Evolutionary conservation across 305 asterid species (phyloP), one percentile per base, ranked within the genome.

Genomic region (Andrographis paniculata): DNA sequence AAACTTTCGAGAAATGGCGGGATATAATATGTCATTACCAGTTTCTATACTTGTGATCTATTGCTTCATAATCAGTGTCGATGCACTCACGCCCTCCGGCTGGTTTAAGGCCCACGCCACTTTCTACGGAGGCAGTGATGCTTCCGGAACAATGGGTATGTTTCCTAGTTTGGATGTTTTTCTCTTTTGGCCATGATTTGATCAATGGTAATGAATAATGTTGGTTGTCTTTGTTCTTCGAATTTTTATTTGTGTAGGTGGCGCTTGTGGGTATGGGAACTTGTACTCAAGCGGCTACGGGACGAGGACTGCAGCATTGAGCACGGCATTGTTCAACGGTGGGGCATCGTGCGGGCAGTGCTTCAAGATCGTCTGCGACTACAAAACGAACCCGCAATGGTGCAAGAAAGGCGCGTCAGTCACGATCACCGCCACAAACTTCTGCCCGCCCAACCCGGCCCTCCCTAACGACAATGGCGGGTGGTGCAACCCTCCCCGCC

Each of bases 111-210:
- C 95, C 42, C 75, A 71, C 59, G 97, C 97, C 2, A 87, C 97
- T 16, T 87, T 87, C 71, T 87, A 87, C 20, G 97, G 97, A 10
- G 95, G 95, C 35, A 65, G 84, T 24, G 95, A 84, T 55, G 97
- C 95, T 40, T 78, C 97, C 9, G 97, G 95, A 5, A 87, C 95
- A 42, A 88, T 88, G 97, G 95, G 97, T 84, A 64, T 3, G 27
- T 20, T 11, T 38, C 8, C 1, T 11, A 2, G 35, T 2, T 6
- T 19, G 15, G 14, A 13, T 19, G 8, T n/a, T 7, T 0, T 17
- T 19, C 9, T 19, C 20, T 20, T 37, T 6, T 6, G n/a, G 5
- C 20, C 6, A 50, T 39, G 31, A 12, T 20, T 18, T 7, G 2
- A 20, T 18, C n/a, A n/a, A n/a, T n/a, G n/a, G 28, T 23, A 33